Conservation (phyloP, 2,329 filamentous ascomycete genomes). For the Ophiosphaerella herpotricha region DNA sequence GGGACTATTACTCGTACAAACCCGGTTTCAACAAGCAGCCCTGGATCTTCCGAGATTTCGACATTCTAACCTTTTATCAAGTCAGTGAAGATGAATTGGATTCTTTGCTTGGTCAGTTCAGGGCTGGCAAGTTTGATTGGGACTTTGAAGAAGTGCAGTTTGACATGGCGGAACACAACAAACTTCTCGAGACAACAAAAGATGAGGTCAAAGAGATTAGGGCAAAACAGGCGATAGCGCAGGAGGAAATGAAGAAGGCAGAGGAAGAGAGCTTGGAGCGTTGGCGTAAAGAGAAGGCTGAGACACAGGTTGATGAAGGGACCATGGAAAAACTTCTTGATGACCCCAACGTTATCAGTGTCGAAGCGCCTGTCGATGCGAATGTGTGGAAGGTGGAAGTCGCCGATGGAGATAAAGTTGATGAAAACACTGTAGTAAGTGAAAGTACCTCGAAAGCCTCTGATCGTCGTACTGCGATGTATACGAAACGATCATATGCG, state of each 20-base stretch:
- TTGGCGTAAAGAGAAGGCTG: slow-evolving; percentile 51
- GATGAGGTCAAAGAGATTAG: slow-evolving; percentile 56
- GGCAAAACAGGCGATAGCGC: slow-evolving; percentile 52
- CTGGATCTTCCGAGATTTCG: slow-evolving; percentile 63
- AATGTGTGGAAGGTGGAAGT: slow-evolving; percentile 54
- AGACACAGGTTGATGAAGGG: slow-evolving; percentile 53
- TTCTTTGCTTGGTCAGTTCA: slow-evolving; percentile 53
- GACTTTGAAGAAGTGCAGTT: slow-evolving; percentile 56
- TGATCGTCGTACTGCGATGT: too few relatives aligned
- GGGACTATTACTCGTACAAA: slow-evolving; percentile 60
- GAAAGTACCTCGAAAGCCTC: too few relatives aligned
- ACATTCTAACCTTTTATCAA: slow-evolving; percentile 60
- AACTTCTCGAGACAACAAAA: slow-evolving; percentile 51
- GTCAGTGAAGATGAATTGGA: slow-evolving; percentile 60
- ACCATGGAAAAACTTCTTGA: slow-evolving; percentile 56
- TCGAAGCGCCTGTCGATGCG: slow-evolving; percentile 52
- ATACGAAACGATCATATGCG: too few relatives aligned
- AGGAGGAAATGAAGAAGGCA: slow-evolving; percentile 54
- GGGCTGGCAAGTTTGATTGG: slow-evolving; percentile 58
- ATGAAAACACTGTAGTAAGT: slow-evolving; percentile 38
- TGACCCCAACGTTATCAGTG: slow-evolving; percentile 44
- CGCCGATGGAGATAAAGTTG: slow-evolving; percentile 43
- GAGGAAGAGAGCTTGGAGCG: slow-evolving; percentile 52
- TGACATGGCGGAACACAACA: slow-evolving; percentile 62
- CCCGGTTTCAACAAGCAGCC: slow-evolving; percentile 54